Base-by-base conservation (phyloP, 2,329 filamentous ascomycete genomes). In the Diplodia mutila region DNA sequence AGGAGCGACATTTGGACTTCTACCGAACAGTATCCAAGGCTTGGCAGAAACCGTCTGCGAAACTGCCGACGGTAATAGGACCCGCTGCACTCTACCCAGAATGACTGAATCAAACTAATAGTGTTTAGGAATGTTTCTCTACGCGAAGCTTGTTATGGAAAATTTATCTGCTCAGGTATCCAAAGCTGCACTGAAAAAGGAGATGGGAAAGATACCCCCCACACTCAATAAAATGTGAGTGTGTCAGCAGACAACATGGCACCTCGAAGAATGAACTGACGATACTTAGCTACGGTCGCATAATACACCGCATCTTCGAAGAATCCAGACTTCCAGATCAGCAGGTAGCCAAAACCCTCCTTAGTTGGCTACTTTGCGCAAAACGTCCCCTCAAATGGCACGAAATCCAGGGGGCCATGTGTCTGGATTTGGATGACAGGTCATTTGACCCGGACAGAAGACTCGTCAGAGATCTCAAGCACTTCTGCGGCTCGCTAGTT, bases 301-400 rank as follows among this genome's bases (percentile, higher is more conserved):
- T 48, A 18, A 2, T 18, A 14, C 42, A 48, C 9, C 42, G 42
- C 3, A 14, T 48, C 4, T 16, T 48, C 16, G 3, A 48, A 2
- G 42, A 48, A 32, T 16, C 29, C 16, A 46, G 32, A 11, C 7
- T 18, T 14, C 14, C 14, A 14, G 57, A 73, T 18, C 77, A 74
- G 73, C 34, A 67, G 0, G 65, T 71, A 53, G 72, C 76, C 0
- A 75, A 72, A 65, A 72, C 69, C 7, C 73, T 83, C 8, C 72
- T 83, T 0, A 73, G 76, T 1, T 82, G 78, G 78, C 71, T 83
- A 12, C 75, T 74, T 5, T 79, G 79, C 55, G 79, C 81, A 1
- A 78, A 76, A 57, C 74, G 81, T 0, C 74, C 79, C 0, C 69
- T 83, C 0, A 78, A 77, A 64, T 79, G 77, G 76, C 72, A 79